Percentiles rank a stretch among this genome's conserved stretches.
phyloP scores from a whole-genome alignment of 1,284 basidiomycete species.

The Apiotrichum brassicae region DNA sequence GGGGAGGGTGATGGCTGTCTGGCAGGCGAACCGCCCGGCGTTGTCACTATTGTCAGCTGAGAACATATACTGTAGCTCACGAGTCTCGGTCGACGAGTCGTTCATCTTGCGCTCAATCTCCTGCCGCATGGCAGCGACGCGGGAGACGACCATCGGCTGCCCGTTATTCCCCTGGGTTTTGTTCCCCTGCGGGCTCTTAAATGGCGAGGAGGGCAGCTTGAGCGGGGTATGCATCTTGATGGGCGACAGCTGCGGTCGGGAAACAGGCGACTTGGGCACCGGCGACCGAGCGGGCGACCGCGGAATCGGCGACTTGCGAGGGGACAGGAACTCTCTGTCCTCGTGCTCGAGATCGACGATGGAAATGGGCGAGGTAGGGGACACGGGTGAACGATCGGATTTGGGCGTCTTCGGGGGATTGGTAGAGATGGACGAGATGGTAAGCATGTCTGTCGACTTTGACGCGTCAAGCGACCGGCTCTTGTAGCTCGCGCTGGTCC shows the following conservation, averaged over 20 bases:
- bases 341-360: background rate
- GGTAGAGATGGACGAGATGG: conserved; percentile 15
- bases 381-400: background rate
- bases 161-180: background rate
- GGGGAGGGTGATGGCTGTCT: background rate
- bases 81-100: background rate
- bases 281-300: background rate
- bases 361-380: background rate
- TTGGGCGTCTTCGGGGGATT: conserved; percentile 2
- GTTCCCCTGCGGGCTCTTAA: background rate
- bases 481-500: conserved; percentile 20
- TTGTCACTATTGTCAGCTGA: background rate
- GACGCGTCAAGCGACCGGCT: conserved; percentile 31
- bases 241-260: background rate
- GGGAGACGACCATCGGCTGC: conserved; percentile 4
- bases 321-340: too few species aligned
- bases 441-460: conserved; percentile 1
- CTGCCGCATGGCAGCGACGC: conserved; percentile 19
- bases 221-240: background rate
- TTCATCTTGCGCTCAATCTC: conserved; percentile 12
- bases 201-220: background rate
- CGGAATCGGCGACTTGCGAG: background rate
- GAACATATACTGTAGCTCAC: background rate
- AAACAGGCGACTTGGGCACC: background rate
- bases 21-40: background rate